phyloP scores from a whole-genome alignment of 2,329 filamentous ascomycete species.

The Colletotrichum australisinense region DNA sequence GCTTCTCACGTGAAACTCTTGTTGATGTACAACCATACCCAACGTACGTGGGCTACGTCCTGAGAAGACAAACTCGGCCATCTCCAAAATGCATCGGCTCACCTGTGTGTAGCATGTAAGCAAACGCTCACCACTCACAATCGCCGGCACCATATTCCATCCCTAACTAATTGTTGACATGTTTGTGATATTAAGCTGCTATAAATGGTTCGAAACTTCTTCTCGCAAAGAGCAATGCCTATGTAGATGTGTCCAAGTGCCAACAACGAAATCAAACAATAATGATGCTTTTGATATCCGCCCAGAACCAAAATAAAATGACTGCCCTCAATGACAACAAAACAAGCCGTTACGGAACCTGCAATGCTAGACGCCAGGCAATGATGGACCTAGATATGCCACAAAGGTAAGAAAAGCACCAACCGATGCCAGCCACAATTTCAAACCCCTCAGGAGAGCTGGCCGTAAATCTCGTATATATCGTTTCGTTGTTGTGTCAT shows the following conservation, averaged over 20 bases:
- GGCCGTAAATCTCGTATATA: conserved; percentile 1
- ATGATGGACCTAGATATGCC: neutral
- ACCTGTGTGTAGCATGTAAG: too few relatives aligned
- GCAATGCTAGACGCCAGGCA: conserved; percentile 16
- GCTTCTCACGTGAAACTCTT: neutral
- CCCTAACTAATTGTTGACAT: neutral
- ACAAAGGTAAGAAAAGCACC: neutral
- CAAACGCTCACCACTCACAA: neutral
- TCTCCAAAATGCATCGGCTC: too few relatives aligned
- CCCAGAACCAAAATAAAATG: neutral
- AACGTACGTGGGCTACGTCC: too few relatives aligned
- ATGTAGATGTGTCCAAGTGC: neutral
- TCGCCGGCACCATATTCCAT: neutral
- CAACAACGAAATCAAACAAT: neutral
- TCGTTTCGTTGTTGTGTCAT: neutral
- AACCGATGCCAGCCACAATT: neutral
- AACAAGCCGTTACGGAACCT: neutral
- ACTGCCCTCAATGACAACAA: neutral
- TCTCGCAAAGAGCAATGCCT: neutral
- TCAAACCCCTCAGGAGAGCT: neutral
- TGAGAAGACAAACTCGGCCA: too few relatives aligned
- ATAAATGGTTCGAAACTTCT: neutral
- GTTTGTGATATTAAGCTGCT: neutral
- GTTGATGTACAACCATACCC: neutral
- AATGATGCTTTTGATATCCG: neutral